Percentiles rank a stretch among this genome's conserved stretches.
phyloP scores from a whole-genome alignment of 2,329 filamentous ascomycete species.

The Alternaria sp. region DNA sequence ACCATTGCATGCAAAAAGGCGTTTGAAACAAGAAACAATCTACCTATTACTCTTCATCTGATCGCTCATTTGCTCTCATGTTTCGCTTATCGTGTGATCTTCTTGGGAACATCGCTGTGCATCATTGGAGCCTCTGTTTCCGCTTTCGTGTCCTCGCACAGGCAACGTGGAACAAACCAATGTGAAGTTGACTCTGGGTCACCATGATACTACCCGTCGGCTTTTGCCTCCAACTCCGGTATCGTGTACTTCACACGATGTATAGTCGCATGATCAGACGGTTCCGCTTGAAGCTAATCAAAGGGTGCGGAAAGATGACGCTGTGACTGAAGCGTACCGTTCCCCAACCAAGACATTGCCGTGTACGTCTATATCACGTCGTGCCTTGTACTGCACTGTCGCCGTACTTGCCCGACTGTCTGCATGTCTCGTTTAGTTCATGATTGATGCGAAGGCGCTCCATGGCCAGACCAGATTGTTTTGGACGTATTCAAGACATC shows the following conservation, averaged over 20 bases:
- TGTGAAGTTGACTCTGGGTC: slow-evolving; percentile 13
- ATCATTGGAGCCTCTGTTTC: slow-evolving; percentile 7
- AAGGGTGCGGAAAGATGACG: neutral
- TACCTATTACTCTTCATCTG: slow-evolving; percentile 11
- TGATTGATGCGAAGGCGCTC: neutral
- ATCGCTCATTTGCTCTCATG: neutral
- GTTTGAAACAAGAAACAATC: slow-evolving; percentile 36
- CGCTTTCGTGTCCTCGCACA: slow-evolving; percentile 11
- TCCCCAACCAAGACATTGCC: slow-evolving; percentile 3
- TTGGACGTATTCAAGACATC: neutral
- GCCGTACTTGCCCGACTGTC: neutral
- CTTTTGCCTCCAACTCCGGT: neutral
- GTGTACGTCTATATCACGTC: slow-evolving; percentile 4
- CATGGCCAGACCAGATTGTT: neutral
- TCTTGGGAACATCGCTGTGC: neutral
- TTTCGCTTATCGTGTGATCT: neutral
- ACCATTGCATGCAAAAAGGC: slow-evolving; percentile 35
- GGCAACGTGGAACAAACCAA: slow-evolving; percentile 41
- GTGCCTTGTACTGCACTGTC: slow-evolving; percentile 6
- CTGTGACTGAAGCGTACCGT: slow-evolving; percentile 1
- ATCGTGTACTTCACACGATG: slow-evolving; percentile 11
- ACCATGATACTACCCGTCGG: slow-evolving; percentile 13
- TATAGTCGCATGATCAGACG: slow-evolving; percentile 15
- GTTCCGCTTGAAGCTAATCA: neutral
- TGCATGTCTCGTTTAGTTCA: neutral